Conservation (phyloP, 1,139 yeast genomes). For the Suhomyces atakaporum region DNA sequence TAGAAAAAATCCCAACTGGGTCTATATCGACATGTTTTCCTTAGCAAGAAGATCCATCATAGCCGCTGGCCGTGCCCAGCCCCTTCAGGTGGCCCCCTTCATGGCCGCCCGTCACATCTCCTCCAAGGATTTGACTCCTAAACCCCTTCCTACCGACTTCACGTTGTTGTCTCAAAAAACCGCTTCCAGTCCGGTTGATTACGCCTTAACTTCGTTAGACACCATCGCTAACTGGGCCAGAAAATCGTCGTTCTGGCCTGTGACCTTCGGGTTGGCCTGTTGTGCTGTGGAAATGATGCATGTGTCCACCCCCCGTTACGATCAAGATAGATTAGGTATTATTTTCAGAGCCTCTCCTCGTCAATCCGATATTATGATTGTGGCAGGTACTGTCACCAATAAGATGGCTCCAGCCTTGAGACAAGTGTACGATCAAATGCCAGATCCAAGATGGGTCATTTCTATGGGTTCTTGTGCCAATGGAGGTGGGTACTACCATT, state of each 20-base stretch:
- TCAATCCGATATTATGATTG: constrained; percentile 91
- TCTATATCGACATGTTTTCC: constrained; percentile 28
- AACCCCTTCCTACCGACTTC: constrained; percentile 44
- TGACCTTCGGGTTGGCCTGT: constrained; percentile 88
- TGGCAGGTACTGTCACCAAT: constrained; percentile 89
- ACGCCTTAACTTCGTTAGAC: constrained; percentile 82
- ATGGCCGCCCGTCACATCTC: constrained; percentile 32
- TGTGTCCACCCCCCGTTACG: constrained; percentile 88
- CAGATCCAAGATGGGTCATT: constrained; percentile 88
- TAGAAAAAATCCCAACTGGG: too few species aligned
- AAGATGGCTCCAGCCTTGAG: constrained; percentile 94
- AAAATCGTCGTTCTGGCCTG: constrained; percentile 93
- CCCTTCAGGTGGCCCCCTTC: constrained; percentile 17
- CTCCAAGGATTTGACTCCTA: constrained; percentile 49
- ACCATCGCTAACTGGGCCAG: constrained; percentile 90
- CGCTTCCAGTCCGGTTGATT: constrained; percentile 62
- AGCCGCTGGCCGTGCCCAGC: constrained; percentile 20
- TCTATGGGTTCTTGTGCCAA: constrained; percentile 96
- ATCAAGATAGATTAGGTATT: constrained; percentile 90
- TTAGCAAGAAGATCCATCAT: constrained; percentile 29
- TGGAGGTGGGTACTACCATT: constrained; percentile 93
- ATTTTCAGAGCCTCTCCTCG: constrained; percentile 95
- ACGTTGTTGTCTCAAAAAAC: constrained; percentile 49
- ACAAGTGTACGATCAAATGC: constrained; percentile 94
- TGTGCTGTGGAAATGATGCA: constrained; percentile 98